These are phyloP conservation scores for Psilocybe tampanensis DNA, from an alignment of 768 basidiomycete species.

Conservation along the genomic window DNA sequence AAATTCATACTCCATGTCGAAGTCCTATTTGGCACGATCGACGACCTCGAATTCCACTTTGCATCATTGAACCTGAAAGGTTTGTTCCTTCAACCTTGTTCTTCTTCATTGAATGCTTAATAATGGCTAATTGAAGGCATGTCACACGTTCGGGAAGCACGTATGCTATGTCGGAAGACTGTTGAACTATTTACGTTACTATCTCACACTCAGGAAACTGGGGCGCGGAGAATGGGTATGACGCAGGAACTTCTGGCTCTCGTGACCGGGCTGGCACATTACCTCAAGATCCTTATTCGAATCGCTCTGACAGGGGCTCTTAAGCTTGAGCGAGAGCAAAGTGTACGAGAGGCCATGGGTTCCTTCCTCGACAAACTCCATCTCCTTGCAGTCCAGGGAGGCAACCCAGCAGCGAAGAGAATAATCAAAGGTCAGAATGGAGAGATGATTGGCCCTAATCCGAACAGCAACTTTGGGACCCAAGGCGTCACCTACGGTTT, in stretches of 20 bases:
- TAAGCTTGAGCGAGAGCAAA: slow-evolving; percentile 91
- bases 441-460: slow-evolving; percentile 48
- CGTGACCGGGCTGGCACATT: slow-evolving; percentile 98
- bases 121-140: slow-evolving; percentile 60
- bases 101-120: background rate
- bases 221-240: slow-evolving; percentile 90
- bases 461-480: slow-evolving; percentile 68
- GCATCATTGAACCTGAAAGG: slow-evolving; percentile 81
- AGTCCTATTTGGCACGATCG: slow-evolving; percentile 94
- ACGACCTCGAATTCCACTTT: slow-evolving; percentile 93
- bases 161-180: slow-evolving; percentile 98
- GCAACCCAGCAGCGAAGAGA: slow-evolving; percentile 75
- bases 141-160: slow-evolving; percentile 97
- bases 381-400: slow-evolving; percentile 84
- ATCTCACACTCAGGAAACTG: slow-evolving; percentile 94
- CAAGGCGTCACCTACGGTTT: slow-evolving; percentile 92
- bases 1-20: slow-evolving; percentile 99
- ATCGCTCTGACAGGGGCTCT: slow-evolving; percentile 96
- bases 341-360: slow-evolving; percentile 79
- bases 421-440: slow-evolving; percentile 77
- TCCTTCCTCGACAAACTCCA: slow-evolving; percentile 93
- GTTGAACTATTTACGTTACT: slow-evolving; percentile 97
- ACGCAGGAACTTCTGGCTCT: slow-evolving; percentile 96
- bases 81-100: slow-evolving; percentile 36
- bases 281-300: slow-evolving; percentile 98